Evolutionary conservation across 352 stramenopile species (phyloP), one percentile per base, ranked within the genome.

Genomic region (Phytopythium ostracodes): DNA sequence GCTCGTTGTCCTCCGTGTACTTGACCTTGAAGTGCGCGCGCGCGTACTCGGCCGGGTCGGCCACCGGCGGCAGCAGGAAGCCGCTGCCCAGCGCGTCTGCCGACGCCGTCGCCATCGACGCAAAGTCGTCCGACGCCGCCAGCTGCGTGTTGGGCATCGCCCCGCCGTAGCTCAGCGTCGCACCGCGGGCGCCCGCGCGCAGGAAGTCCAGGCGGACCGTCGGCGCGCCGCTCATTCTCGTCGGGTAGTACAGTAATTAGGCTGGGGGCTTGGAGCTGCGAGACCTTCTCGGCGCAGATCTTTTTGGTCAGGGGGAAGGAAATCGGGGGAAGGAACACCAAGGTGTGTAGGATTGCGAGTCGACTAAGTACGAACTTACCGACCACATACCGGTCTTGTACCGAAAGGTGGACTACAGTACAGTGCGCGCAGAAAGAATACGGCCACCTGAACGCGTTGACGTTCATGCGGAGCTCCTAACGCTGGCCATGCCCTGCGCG

Each of bases 21-120:
- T 97, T 94, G 58, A 97, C 96, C 65, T 97, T 96, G 71, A 99
- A 98, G 80, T 99, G 97, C 60, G 77, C 91, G 62, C 94, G 92
- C 62, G 91, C 98, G 70, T 98, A 99, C 31, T 88, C 78, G 38
- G 97, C 96, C 24, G 96, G 96, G 81, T 99, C 81, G 0, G 82
- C 71, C 47, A 90, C 83, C 18, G 81, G 76, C 12, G 78, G 84
- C 57, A 94, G 71, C 68, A 94, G 33, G 51, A 95, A 95, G 60
- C 86, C 82, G 38, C 75, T 68, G 42, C 69, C 67, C 9, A 82
- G 67, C 15, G 76, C 66, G 49, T 74, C 71, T 0, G 65, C 66
- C 33, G 46, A 62, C 59, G 22, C 66, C 36, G 60, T 59, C 33
- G 65, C 60, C 10, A 64, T 63, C 46, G 61, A 59, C 22, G 66